Percentiles rank a stretch among this genome's conserved stretches.
phyloP scores from a whole-genome alignment of 768 basidiomycete species.

The Lactifluus hygrophoroides region DNA sequence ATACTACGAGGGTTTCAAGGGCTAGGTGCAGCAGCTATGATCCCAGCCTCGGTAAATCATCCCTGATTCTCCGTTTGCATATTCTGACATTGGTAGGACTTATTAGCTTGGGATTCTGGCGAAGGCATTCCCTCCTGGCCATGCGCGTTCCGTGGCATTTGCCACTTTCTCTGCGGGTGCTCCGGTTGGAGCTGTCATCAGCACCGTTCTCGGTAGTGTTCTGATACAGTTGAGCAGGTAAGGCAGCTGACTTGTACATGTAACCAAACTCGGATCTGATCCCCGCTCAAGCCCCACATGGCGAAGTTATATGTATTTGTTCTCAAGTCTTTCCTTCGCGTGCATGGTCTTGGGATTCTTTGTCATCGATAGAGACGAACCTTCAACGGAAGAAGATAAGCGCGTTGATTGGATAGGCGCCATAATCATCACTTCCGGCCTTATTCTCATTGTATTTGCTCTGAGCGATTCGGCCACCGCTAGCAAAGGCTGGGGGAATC shows the following conservation, averaged over 20 bases:
- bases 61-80: conserved; percentile 1
- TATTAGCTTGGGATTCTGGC: conserved; percentile 73
- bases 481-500: conserved; percentile 50
- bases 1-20: conserved; percentile 75
- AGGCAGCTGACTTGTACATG: neutral
- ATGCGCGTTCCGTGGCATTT: conserved; percentile 66
- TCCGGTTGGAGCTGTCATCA: conserved; percentile 70
- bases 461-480: conserved; percentile 60
- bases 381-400: conserved; percentile 26
- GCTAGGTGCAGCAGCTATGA: conserved; percentile 65
- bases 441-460: conserved; percentile 65
- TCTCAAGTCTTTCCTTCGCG: conserved; percentile 46
- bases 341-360: conserved; percentile 45
- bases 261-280: neutral
- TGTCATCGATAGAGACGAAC: conserved; percentile 52
- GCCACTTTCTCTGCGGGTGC: conserved; percentile 80
- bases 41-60: conserved; percentile 57
- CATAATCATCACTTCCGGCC: conserved; percentile 49
- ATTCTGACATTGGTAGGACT: neutral
- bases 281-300: conserved; percentile 37
- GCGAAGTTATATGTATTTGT: conserved; percentile 58
- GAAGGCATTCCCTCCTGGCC: conserved; percentile 60
- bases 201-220: conserved; percentile 61
- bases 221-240: conserved; percentile 35
- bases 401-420: conserved; percentile 77